Evolutionary conservation across 2,329 filamentous ascomycete species (phyloP).

Genomic region (Alternaria burnsii): DNA sequence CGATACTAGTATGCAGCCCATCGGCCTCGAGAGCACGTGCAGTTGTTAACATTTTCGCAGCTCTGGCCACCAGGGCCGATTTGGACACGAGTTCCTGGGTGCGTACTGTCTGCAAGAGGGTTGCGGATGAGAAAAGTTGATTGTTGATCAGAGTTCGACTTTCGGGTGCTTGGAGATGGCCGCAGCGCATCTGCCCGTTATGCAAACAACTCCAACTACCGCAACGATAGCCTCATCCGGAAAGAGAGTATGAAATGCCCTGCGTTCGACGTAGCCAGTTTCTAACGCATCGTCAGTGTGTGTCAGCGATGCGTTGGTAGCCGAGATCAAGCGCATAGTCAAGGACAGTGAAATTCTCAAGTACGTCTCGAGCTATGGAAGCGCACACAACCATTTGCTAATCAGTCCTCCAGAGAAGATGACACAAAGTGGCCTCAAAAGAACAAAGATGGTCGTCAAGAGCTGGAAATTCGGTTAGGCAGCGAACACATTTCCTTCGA

Average conservation of each 20-base stretch:
- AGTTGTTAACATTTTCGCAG: constrained; percentile 59
- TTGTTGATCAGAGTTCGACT: constrained; percentile 83
- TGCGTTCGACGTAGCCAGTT: background rate
- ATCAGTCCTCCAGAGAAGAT: constrained; percentile 76
- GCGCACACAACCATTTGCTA: constrained; percentile 2
- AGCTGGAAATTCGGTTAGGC: constrained; percentile 91
- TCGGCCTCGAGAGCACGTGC: constrained; percentile 19
- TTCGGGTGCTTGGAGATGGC: constrained; percentile 89
- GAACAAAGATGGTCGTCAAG: constrained; percentile 98
- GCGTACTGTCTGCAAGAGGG: constrained; percentile 31
- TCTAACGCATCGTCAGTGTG: constrained; percentile 72
- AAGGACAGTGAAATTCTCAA: constrained; percentile 98
- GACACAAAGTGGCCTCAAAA: constrained; percentile 99
- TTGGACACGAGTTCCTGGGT: constrained; percentile 98
- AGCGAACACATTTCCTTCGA: constrained; percentile 98
- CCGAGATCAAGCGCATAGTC: constrained; percentile 97
- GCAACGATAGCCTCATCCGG: constrained; percentile 96
- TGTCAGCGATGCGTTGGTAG: constrained; percentile 86
- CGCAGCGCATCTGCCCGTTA: constrained; percentile 93
- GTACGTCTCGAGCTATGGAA: constrained; percentile 59
- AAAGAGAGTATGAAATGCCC: constrained; percentile 85
- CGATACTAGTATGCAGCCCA: constrained; percentile 84
- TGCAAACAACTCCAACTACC: constrained; percentile 99
- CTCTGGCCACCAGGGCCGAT: constrained; percentile 95
- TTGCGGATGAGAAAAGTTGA: constrained; percentile 16